These are phyloP conservation scores for Apiospora marii DNA, from an alignment of 2,329 filamentous ascomycete species.

Conservation along the genomic window DNA sequence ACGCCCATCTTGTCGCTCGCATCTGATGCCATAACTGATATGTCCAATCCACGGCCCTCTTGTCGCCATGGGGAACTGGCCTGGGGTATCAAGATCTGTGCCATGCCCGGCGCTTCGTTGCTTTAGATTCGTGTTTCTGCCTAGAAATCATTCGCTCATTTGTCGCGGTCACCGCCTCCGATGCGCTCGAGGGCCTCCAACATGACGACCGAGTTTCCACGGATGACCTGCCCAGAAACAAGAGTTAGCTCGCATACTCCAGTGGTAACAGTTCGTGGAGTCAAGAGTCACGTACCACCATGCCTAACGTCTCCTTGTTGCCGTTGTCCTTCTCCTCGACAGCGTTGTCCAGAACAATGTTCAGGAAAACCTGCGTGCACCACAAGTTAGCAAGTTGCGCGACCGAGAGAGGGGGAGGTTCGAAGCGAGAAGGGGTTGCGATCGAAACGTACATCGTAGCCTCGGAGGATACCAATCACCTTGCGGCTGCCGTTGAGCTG, in stretches of 20 bases:
- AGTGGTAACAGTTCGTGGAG: not conserved
- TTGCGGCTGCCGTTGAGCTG: slow-evolving; percentile 98
- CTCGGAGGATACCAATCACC: slow-evolving; percentile 91
- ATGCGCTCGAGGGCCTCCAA: slow-evolving; percentile 82
- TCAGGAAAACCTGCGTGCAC: slow-evolving; percentile 82
- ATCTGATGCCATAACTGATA: not conserved
- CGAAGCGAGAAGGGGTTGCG: no score
- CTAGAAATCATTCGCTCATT: slow-evolving; percentile 33
- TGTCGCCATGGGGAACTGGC: not conserved
- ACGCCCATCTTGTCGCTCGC: not conserved
- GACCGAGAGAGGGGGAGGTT: not conserved
- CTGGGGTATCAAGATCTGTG: slow-evolving; percentile 17
- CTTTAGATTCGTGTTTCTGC: not conserved
- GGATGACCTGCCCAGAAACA: slow-evolving; percentile 72
- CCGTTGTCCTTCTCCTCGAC: slow-evolving; percentile 93
- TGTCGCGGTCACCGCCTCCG: slow-evolving; percentile 63
- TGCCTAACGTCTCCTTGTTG: slow-evolving; percentile 89
- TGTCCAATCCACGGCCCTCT: not conserved
- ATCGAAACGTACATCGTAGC: slow-evolving; percentile 83
- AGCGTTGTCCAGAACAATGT: slow-evolving; percentile 96
- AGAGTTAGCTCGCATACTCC: not conserved
- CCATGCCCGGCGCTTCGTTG: not conserved
- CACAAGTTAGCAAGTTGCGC: slow-evolving; percentile 29
- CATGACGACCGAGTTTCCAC: slow-evolving; percentile 98
- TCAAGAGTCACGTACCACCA: slow-evolving; percentile 73